phyloP scores from a whole-genome alignment of 2,329 filamentous ascomycete genomes.

The Cladosporium halotolerans region DNA sequence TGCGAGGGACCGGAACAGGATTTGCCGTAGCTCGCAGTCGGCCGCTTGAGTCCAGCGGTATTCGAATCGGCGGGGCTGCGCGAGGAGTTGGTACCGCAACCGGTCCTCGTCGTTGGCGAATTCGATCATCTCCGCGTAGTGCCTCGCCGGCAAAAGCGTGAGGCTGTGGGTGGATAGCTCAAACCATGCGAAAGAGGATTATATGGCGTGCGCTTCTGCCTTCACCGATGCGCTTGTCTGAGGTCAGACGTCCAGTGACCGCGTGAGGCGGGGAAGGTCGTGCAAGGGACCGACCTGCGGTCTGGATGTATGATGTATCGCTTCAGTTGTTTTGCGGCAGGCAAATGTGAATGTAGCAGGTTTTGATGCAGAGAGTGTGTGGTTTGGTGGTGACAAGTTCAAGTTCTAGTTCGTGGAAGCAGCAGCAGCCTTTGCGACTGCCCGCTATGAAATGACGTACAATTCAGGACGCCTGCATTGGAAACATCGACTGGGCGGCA shows the following conservation, averaged over 20 bases:
- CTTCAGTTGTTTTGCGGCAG: no score
- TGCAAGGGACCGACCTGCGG: slow-evolving; percentile 11
- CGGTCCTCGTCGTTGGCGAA: slow-evolving; percentile 60
- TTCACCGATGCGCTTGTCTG: background rate
- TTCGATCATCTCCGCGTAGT: slow-evolving; percentile 31
- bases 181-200: background rate
- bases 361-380: no score
- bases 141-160: background rate
- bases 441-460: no score
- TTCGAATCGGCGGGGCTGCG: slow-evolving; percentile 65
- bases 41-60: slow-evolving; percentile 72
- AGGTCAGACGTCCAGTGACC: background rate
- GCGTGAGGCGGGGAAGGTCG: slow-evolving; percentile 8
- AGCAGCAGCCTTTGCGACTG: no score
- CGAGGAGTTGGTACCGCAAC: slow-evolving; percentile 75
- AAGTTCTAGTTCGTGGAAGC: no score
- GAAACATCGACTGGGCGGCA: no score
- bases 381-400: no score
- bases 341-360: no score
- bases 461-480: no score
- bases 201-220: background rate
- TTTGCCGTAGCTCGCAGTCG: slow-evolving; percentile 63
- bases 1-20: slow-evolving; percentile 82
- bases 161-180: background rate
- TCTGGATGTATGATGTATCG: background rate